A percentile compares a stretch with the other conserved stretches of the same genome.
phyloP scores from a whole-genome alignment of 257 asterid species.

The Nicotiana paniculata region DNA sequence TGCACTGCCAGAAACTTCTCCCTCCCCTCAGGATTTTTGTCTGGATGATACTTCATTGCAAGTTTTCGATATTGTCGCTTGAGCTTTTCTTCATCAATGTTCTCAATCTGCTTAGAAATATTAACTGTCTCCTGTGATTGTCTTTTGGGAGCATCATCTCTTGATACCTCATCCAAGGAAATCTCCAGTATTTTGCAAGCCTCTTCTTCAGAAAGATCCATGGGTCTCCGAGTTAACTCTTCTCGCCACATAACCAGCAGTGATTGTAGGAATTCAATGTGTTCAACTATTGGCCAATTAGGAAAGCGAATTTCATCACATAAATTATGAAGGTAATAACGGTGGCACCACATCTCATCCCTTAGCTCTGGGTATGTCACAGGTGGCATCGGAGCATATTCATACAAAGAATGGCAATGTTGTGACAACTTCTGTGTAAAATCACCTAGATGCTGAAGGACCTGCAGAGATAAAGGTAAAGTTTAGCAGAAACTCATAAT shows the following conservation, averaged over 20 bases:
- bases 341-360: conserved; percentile 99
- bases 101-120: conserved; percentile 75
- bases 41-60: conserved; percentile 98
- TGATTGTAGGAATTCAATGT: conserved; percentile 95
- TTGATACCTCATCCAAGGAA: conserved; percentile 80
- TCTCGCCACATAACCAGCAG: conserved; percentile 97
- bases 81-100: conserved; percentile 96
- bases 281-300: conserved; percentile 98
- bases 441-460: conserved; percentile 98
- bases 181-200: conserved; percentile 95
- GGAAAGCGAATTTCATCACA: conserved; percentile 98
- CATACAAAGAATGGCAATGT: conserved; percentile 89
- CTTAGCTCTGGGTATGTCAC: conserved; percentile 95
- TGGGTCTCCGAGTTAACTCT: conserved; percentile 94
- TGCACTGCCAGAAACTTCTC: conserved; percentile 96
- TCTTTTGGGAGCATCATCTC: conserved; percentile 70
- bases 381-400: conserved; percentile 99
- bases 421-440: conserved; percentile 91
- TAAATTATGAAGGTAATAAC: conserved; percentile 83
- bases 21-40: conserved; percentile 97
- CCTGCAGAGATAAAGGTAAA: conserved; percentile 38
- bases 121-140: conserved; percentile 45
- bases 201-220: conserved; percentile 99
- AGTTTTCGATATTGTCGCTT: conserved; percentile 95
- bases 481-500: conserved; percentile 2